Base-by-base conservation (phyloP, 1,284 basidiomycete genomes). In the Peniophora sp. region DNA sequence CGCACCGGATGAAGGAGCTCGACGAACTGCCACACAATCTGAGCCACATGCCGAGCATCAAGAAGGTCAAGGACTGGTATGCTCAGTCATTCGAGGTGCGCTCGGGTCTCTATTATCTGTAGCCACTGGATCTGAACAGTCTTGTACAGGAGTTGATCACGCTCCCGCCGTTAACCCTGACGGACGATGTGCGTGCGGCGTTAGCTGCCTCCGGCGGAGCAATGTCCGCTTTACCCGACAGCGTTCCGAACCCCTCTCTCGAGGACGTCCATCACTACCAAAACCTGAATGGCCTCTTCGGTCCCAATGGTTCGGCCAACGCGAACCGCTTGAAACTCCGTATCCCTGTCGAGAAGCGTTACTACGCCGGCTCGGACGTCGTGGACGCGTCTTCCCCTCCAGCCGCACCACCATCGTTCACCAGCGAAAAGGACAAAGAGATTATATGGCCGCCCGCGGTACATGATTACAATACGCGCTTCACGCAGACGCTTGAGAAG, bases 31-130 rank as follows among this genome's bases (percentile, higher is more conserved):
- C 97, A 0, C 90, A 97, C 67, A 88, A 92, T 49, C 76, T 99
- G 54, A 87, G 85, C 61, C 81, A 85, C 52, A 97, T 97, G 95
- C 85, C 89, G 0, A 92, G 88, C 46, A 98, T 99, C 58, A 83
- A 88, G 57, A 93, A 91, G 63, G 96, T 99, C 57, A 96, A 96
- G 73, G 87, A 97, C 63, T 99, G 96, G 96, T 99, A 99, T 65
- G 96, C 95, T 0, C 92, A 99, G 72, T 95, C 92, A 15, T 99
- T 99, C 63, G 91, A 98, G 77, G 94, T 94, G 50, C 55, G 81
- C 15, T 8, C 8, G 8, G 6, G 5, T 72, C 34, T 20, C 1
- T 27, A 32, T 43, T 23, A n/a, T 32, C 18, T 34, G 18, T 36
- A 22, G 22, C 49, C 45, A 48, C 9, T 48, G 37, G 35, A 36